Conservation (phyloP, 2,329 filamentous ascomycete species). For the Colletotrichum sp. region DNA sequence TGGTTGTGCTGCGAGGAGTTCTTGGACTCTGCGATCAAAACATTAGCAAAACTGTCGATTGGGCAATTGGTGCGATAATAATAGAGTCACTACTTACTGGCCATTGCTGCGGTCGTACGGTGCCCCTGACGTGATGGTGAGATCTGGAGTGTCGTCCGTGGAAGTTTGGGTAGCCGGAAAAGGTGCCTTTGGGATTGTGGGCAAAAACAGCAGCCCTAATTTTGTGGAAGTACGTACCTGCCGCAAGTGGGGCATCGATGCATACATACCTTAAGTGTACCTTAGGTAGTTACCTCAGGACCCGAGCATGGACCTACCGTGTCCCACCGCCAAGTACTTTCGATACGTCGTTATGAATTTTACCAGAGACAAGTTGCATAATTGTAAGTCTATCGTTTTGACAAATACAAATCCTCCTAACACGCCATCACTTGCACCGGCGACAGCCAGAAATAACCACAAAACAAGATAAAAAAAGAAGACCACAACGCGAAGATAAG, state of each 20-base stretch:
- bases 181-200: conserved; percentile 12
- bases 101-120: conserved; percentile 39
- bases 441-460: neutral
- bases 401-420: neutral
- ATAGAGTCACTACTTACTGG: conserved; percentile 35
- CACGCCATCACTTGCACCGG: neutral
- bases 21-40: conserved; percentile 81
- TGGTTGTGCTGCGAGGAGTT: conserved; percentile 99
- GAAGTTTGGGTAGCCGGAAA: conserved; percentile 5
- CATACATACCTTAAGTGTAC: too few relatives aligned
- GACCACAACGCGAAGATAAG: neutral
- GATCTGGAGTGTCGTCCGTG: neutral
- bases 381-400: neutral
- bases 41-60: neutral
- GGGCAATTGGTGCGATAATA: neutral
- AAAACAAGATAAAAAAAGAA: neutral
- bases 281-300: too few relatives aligned
- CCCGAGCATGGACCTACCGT: neutral
- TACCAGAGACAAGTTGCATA: neutral
- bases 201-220: conserved; percentile 27
- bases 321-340: neutral
- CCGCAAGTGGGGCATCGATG: neutral
- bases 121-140: conserved; percentile 18
- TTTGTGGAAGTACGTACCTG: neutral
- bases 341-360: neutral